Evolutionary conservation across 2,329 filamentous ascomycete genomes (phyloP), one percentile per base, ranked within the genome.

Genomic region (Trichoderma pleuroti): DNA sequence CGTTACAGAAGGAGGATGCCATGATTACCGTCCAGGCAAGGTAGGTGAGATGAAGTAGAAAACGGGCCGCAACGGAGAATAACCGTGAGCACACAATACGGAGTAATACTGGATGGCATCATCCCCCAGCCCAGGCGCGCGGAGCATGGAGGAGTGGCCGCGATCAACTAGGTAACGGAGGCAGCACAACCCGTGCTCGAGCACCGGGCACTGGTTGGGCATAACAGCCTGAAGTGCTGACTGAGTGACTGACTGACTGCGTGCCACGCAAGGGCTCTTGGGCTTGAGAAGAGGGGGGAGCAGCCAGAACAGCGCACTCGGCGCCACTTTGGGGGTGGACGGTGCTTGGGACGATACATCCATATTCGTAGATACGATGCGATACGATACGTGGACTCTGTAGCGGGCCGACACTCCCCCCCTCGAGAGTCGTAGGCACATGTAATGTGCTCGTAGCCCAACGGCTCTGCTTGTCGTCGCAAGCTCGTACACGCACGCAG

Each of bases 21-120:
- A 32, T 39, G 34, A 42, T 59, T 28, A 49, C 34, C 34, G 21
- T 59, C 52, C 34, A 57, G 21, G 52, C 21, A 52, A 32, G 36
- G 39, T 5, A 59, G 49, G 52, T 42, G 36, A 67, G 52, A 46
- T 57, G 56, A 46, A 39, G 11, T 39, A 63, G 11, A 36, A 59
- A 67, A 59, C 64, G 64, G 64, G 34, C 64, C 64, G 64, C 64
- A 26, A 67, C 64, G 64, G 64, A 67, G 54, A 46, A 67, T 67
- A 67, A 59, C 54, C 64, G 52, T 59, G 52, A 34, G 34, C 64
- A 36, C 62, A 36, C 46, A 52, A 52, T 24, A 66, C 63, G 63
- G 63, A 66, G 63, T 57, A 57, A 57, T 65, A 30, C 34, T 18
- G n/a, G 28, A 67, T 59, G 64, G 64, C 64, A 67, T 67, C 64